Percentiles rank a stretch among this genome's conserved stretches.
Conservation (phyloP, 2,329 filamentous ascomycete genomes). For the Beauveria sp. region DNA sequence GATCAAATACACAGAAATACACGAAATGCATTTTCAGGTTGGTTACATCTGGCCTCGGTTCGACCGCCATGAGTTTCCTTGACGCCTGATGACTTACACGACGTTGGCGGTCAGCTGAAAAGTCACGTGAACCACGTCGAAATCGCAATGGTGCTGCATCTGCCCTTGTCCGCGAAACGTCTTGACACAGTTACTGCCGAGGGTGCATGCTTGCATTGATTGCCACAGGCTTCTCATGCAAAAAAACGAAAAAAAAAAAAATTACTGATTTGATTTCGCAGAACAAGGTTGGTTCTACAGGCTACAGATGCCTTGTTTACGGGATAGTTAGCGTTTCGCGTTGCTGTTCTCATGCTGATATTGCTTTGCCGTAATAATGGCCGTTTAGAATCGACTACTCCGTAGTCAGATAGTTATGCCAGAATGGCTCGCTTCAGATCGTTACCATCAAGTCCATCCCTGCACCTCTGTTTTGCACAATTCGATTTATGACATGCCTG, state of each 20-base stretch:
- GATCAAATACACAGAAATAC: neutral
- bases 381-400: neutral
- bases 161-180: neutral
- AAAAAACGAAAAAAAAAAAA: neutral
- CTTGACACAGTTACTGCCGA: neutral
- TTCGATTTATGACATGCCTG: neutral
- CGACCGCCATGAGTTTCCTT: neutral
- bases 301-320: neutral
- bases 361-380: neutral
- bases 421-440: neutral
- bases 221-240: neutral
- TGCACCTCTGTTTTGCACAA: neutral
- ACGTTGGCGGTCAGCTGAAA: slow-evolving; percentile 4
- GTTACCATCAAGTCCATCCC: neutral
- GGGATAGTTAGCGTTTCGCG: neutral
- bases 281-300: neutral
- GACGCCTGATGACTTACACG: slow-evolving; percentile 9
- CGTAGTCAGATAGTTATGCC: neutral
- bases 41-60: neutral
- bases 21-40: neutral
- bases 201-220: neutral
- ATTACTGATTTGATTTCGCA: neutral
- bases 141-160: neutral
- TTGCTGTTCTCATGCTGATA: neutral
- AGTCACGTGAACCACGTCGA: neutral